These are phyloP conservation scores for Neocatenulostroma microsporum DNA, from an alignment of 2,329 filamentous ascomycete genomes.

Conservation along the genomic window DNA sequence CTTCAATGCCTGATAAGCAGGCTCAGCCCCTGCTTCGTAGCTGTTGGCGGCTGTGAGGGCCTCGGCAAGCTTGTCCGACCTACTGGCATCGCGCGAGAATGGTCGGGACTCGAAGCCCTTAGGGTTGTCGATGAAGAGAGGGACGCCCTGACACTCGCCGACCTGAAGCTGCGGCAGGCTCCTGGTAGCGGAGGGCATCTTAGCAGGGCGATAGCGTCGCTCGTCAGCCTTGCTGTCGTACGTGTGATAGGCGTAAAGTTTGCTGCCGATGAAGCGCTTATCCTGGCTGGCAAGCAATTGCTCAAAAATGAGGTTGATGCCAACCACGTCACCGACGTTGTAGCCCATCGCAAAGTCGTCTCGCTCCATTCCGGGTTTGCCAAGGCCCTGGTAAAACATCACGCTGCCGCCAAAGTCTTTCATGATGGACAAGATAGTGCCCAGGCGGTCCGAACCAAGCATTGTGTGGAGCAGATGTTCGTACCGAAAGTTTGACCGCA, in stretches of 20 bases:
- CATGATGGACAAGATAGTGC: not conserved
- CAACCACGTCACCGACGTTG: not conserved
- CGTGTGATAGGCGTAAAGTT: not conserved
- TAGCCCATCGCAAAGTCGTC: slow-evolving; percentile 4
- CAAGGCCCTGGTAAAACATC: slow-evolving; percentile 5
- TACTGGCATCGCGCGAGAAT: not conserved
- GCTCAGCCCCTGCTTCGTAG: too few relatives aligned
- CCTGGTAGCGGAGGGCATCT: not conserved
- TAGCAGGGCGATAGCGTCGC: not conserved
- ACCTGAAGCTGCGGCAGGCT: too few relatives aligned
- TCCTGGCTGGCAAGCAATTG: slow-evolving; percentile 1
- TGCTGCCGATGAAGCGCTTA: not conserved
- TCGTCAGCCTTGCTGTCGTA: too few relatives aligned
- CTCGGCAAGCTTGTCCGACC: too few relatives aligned
- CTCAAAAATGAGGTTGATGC: slow-evolving; percentile 3
- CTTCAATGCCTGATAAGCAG: too few relatives aligned
- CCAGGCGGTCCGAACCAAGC: too few relatives aligned
- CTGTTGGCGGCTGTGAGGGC: too few relatives aligned
- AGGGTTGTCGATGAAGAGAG: slow-evolving; percentile 6
- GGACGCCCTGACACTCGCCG: too few relatives aligned
- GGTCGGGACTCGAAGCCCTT: slow-evolving; percentile 1
- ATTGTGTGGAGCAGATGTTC: too few relatives aligned
- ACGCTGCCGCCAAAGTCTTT: not conserved
- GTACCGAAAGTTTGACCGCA: too few relatives aligned
- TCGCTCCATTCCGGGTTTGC: not conserved